A percentile compares a stretch with the other conserved stretches of the same genome.
Evolutionary conservation across 108 stramenopile species (phyloP).

Genomic region (Cyclotella baltica): DNA sequence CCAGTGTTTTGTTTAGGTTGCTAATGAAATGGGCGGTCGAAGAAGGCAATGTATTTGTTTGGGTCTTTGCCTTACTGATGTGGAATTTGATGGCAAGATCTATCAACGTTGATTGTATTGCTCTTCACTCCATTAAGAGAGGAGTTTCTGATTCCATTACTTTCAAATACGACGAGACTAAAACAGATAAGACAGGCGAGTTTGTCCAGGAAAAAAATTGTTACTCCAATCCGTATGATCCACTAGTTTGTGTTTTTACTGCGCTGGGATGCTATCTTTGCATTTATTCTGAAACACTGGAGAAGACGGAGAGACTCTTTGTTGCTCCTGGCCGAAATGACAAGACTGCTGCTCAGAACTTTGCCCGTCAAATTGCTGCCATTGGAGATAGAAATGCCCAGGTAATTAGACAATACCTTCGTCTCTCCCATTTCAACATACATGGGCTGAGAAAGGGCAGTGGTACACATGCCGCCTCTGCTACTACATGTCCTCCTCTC

Average conservation of each 20-base stretch:
- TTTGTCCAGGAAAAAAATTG: slow-evolving; percentile 25
- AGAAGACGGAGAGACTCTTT: neutral
- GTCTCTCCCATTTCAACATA: slow-evolving; percentile 4
- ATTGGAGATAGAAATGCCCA: neutral
- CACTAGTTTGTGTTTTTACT: slow-evolving; percentile 25
- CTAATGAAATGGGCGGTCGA: slow-evolving; percentile 14
- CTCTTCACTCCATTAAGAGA: slow-evolving; percentile 14
- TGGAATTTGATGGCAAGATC: slow-evolving; percentile 24
- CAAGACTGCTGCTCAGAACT: slow-evolving; percentile 10
- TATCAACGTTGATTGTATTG: slow-evolving; percentile 14
- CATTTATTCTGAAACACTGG: neutral
- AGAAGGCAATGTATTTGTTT: slow-evolving; percentile 32
- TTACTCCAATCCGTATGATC: slow-evolving; percentile 19
- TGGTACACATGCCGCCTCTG: slow-evolving; percentile 43
- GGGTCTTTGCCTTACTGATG: slow-evolving; percentile 17
- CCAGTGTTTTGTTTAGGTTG: slow-evolving; percentile 11
- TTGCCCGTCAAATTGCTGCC: slow-evolving; percentile 7
- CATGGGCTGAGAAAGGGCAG: slow-evolving; percentile 38
- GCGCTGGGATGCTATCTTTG: slow-evolving; percentile 25
- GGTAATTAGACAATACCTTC: neutral
- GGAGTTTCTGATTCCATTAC: slow-evolving; percentile 18
- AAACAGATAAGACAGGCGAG: slow-evolving; percentile 19
- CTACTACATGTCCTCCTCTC: slow-evolving; percentile 46
- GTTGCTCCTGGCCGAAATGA: neutral
- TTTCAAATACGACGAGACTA: slow-evolving; percentile 26